Base-by-base conservation (phyloP, 768 basidiomycete genomes). In the Xanthoconium purpureum region DNA sequence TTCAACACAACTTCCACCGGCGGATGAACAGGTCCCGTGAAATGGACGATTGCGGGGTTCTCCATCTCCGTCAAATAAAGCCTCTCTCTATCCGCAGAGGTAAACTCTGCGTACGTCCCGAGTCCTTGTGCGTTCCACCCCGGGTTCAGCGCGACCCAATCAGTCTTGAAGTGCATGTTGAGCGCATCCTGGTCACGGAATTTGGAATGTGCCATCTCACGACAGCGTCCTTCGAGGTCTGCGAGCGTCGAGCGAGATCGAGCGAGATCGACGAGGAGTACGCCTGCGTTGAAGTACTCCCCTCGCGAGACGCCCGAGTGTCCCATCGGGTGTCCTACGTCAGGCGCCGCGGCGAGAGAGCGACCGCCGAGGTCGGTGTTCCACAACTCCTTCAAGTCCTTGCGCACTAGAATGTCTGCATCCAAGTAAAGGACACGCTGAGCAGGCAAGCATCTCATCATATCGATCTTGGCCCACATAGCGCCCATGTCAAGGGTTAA, bases 121-220 rank as follows among this genome's bases (percentile, higher is more conserved):
- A 83, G 68, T 5, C 83, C 83, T 47, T 82, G 80, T 5, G 81
- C 82, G 54, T 84, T 84, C 81, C 81, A 84, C 33, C 51, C 56
- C 32, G 81, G 66, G 49, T 66, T 64, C 30, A 84, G 54, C 37
- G 70, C 50, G n/a, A 59, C 57, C 80, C 81, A 83, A 35, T 74
- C 64, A 7, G 55, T 67, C n/a, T 57, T 61, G 59, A 83, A 83
- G 62, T 77, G 73, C 18, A 55, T 62, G 56, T 83, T 84, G 54
- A 84, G 67, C 10, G 66, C 75, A 61, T 85, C 83, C 51, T 84
- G 84, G 55, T 84, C 82, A 3, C 59, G 63, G 58, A 69, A 78
- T 32, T 44, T 66, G 3, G 75, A 62, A 11, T 71, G 47, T 37
- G 47, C 58, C 71, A 73, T 73, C 42, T 57, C 49, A 38, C 38